These are phyloP conservation scores for Fusarium tricinctum DNA, from an alignment of 2,329 filamentous ascomycete genomes.

Conservation along the genomic window DNA sequence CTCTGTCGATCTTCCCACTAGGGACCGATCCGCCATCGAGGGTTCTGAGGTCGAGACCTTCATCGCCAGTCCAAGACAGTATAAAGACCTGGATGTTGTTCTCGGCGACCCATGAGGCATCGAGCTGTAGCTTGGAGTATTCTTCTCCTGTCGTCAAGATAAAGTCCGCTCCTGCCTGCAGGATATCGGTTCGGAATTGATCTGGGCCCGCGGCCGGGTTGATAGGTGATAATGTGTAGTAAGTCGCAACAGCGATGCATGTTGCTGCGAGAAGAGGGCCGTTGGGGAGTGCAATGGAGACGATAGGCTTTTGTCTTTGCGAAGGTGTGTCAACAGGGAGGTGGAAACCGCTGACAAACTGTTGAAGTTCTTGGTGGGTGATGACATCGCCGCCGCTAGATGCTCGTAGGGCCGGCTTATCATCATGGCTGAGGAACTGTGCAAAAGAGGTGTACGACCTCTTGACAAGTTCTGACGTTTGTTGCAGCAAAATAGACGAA, in stretches of 20 bases:
- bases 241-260: constrained; percentile 17
- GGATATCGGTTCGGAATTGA: constrained; percentile 20
- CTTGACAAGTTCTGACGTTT: constrained; percentile 1
- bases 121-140: background rate
- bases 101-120: constrained; percentile 6
- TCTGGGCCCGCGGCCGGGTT: constrained; percentile 19
- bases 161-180: constrained; percentile 4
- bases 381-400: constrained; percentile 7
- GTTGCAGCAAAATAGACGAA: background rate
- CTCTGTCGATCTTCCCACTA: accelerated
- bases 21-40: constrained; percentile 1
- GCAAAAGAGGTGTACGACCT: constrained; percentile 9
- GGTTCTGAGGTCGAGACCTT: background rate
- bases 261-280: constrained; percentile 13
- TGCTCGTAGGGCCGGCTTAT: constrained; percentile 9
- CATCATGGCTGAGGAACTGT: background rate
- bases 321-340: accelerated
- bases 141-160: constrained; percentile 18
- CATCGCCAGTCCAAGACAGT: background rate
- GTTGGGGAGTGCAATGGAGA: constrained; percentile 3
- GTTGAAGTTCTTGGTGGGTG: background rate
- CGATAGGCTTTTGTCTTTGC: background rate
- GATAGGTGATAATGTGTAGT: constrained; percentile 19
- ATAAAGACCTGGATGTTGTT: background rate
- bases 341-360: background rate